These are phyloP conservation scores for Gryganskiella cystojenkinii DNA, from an alignment of 192 early-diverging fungal genomes.

Conservation along the genomic window DNA sequence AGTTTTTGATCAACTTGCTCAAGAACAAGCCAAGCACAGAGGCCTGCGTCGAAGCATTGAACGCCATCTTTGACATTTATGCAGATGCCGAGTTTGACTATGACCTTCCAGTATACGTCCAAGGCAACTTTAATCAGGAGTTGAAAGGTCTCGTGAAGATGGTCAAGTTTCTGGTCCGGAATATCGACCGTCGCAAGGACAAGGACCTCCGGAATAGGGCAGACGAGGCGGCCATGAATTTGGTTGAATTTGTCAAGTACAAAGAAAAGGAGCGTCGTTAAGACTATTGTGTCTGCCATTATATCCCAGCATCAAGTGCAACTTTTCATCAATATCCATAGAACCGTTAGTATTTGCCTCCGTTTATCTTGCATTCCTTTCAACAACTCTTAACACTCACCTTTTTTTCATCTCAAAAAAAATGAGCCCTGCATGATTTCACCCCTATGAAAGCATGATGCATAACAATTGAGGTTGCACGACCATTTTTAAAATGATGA, in stretches of 20 bases:
- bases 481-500: too few species aligned
- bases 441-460: too few species aligned
- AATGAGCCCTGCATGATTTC: too few species aligned
- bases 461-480: too few species aligned
- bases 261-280: constrained; percentile 79
- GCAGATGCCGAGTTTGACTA: constrained; percentile 85
- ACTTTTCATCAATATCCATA: not conserved
- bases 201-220: constrained; percentile 77
- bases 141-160: constrained; percentile 64
- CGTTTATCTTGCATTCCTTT: too few species aligned
- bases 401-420: too few species aligned
- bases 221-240: constrained; percentile 84
- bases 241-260: constrained; percentile 89
- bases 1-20: constrained; percentile 67
- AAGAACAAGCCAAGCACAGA: constrained; percentile 53
- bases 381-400: too few species aligned
- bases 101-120: constrained; percentile 86
- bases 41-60: constrained; percentile 78
- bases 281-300: constrained; percentile 4
- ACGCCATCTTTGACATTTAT: constrained; percentile 91
- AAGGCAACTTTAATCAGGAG: constrained; percentile 66
- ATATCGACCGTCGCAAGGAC: constrained; percentile 77
- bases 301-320: not conserved
- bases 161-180: constrained; percentile 62
- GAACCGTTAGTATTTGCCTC: too few species aligned